Conservation (phyloP, 139 green algal genomes). For the Tetradesmus lagerheimii region DNA sequence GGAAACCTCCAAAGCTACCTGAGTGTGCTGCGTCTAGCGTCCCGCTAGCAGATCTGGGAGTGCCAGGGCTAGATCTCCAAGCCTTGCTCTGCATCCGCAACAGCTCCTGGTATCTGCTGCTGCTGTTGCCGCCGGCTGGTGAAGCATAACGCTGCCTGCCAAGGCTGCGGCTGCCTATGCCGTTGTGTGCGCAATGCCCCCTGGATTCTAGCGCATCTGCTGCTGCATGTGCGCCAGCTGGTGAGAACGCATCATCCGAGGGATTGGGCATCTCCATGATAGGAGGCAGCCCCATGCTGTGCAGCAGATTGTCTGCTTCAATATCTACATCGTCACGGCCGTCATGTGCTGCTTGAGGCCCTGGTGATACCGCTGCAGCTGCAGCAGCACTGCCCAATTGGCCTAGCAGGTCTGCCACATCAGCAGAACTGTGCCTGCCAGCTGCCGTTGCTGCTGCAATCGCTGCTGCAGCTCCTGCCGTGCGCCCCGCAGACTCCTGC, state of each 20-base stretch:
- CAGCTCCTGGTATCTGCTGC: conserved; percentile 21
- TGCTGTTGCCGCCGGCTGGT: background rate
- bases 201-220: background rate
- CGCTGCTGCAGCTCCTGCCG: conserved; percentile 12
- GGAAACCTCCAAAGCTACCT: background rate
- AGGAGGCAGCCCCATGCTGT: conserved; percentile 45
- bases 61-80: background rate
- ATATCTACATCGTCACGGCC: conserved; percentile 47
- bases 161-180: background rate
- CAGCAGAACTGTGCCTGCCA: conserved; percentile 1
- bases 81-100: background rate
- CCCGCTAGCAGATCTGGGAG: background rate
- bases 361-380: background rate
- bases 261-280: conserved; percentile 35
- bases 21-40: background rate
- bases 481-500: background rate
- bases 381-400: background rate
- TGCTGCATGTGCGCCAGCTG: background rate
- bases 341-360: background rate
- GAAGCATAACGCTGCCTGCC: background rate
- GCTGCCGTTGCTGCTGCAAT: conserved; percentile 1
- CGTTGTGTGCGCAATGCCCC: background rate
- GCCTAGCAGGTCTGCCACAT: conserved; percentile 11
- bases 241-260: background rate
- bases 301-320: conserved; percentile 63